Evolutionary conservation across 1,139 yeast species (phyloP).

Genomic region (Zygoascus hellenicus): DNA sequence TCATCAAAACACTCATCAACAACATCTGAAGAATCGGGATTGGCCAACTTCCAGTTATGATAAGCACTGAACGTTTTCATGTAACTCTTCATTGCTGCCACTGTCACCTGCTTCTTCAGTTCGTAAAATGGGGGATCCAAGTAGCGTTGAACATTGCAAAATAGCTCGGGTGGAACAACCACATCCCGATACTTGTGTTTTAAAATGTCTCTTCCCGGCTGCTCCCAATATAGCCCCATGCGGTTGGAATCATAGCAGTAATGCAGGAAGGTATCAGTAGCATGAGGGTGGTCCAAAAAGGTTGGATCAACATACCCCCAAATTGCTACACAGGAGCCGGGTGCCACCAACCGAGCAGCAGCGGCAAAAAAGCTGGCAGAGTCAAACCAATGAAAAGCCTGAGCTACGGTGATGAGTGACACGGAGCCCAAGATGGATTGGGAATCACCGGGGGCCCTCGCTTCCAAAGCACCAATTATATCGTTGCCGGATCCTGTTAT

Average conservation of each 20-base stretch:
- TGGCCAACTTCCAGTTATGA: slow-evolving; percentile 53
- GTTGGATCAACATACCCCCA: slow-evolving; percentile 78
- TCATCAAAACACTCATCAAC: slow-evolving; percentile 40
- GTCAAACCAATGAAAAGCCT: slow-evolving; percentile 76
- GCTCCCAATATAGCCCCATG: slow-evolving; percentile 69
- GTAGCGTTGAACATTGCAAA: slow-evolving; percentile 35
- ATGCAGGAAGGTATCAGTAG: slow-evolving; percentile 39
- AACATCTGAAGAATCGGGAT: slow-evolving; percentile 32
- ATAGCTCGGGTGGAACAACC: slow-evolving; percentile 40
- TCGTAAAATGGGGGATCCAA: slow-evolving; percentile 31
- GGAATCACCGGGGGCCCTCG: slow-evolving; percentile 27
- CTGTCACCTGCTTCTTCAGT: slow-evolving; percentile 40
- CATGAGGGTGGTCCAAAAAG: slow-evolving; percentile 39
- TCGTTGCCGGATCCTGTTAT: slow-evolving; percentile 35
- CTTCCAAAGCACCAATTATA: slow-evolving; percentile 20
- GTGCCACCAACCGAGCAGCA: slow-evolving; percentile 45
- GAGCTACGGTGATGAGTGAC: slow-evolving; percentile 68
- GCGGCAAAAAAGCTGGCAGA: slow-evolving; percentile 48
- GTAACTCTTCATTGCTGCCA: slow-evolving; percentile 45
- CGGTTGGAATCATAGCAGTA: slow-evolving; percentile 42
- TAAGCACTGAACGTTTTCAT: slow-evolving; percentile 66
- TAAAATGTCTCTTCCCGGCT: slow-evolving; percentile 60
- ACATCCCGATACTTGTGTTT: slow-evolving; percentile 43
- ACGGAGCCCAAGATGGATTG: slow-evolving; percentile 23
- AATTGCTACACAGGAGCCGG: slow-evolving; percentile 60